Conservation (phyloP, 352 stramenopile genomes). For the Pythium rhizo-oryzae region DNA sequence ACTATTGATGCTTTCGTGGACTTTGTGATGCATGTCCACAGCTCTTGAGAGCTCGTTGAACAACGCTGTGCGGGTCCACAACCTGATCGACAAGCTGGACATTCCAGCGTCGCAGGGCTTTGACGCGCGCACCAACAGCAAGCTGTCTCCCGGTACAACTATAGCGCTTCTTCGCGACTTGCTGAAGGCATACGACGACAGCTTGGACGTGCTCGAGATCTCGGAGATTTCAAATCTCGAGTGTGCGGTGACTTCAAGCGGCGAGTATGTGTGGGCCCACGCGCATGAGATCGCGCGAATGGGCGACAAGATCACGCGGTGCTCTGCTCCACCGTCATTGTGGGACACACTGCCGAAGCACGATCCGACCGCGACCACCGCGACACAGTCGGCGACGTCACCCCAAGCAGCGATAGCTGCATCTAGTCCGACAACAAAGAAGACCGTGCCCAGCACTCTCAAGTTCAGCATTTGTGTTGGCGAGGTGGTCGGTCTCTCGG, state of each 20-base stretch:
- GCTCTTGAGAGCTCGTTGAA: background rate
- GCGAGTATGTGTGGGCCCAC: slow-evolving; percentile 20
- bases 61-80: slow-evolving; percentile 14
- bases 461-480: slow-evolving; percentile 1
- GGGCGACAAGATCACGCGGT: slow-evolving; percentile 11
- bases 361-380: too few species aligned
- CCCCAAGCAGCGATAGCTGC: background rate
- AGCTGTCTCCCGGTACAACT: background rate
- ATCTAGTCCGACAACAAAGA: background rate
- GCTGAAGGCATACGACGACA: slow-evolving; percentile 15
- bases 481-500: background rate
- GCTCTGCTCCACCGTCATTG: slow-evolving; percentile 5
- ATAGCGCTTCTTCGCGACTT: background rate
- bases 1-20: background rate
- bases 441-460: background rate
- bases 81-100: slow-evolving; percentile 22
- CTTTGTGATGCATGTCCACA: background rate
- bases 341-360: background rate
- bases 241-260: slow-evolving; percentile 7
- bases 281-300: slow-evolving; percentile 8
- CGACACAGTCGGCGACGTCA: background rate
- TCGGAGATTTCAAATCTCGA: slow-evolving; percentile 15
- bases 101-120: background rate
- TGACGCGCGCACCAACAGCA: background rate
- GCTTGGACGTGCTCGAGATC: slow-evolving; percentile 16